These are phyloP conservation scores for Fagopyrum esculentum DNA, from an alignment of 148 eudicot species.

Conservation along the genomic window DNA sequence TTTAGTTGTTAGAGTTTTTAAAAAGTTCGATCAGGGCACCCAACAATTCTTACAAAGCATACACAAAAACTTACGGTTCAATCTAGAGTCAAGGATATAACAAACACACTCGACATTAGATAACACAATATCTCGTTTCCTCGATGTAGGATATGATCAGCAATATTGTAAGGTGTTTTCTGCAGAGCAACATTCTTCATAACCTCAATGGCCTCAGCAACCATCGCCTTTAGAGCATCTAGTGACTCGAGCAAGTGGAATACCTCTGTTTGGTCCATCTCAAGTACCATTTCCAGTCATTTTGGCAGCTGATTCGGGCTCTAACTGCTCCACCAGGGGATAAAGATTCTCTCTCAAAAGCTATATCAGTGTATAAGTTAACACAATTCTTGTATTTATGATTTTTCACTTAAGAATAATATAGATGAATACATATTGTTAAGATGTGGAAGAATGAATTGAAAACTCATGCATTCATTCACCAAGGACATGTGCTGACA, in stretches of 20 bases:
- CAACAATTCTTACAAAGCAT: too few relatives aligned
- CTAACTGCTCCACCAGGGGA: constrained; percentile 66
- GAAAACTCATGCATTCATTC: too few relatives aligned
- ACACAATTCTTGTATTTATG: too few relatives aligned
- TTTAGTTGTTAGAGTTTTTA: too few relatives aligned
- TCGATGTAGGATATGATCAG: too few relatives aligned
- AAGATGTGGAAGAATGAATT: too few relatives aligned
- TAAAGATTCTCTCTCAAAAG: constrained; percentile 68
- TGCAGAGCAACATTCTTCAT: constrained; percentile 53
- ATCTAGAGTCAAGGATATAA: too few relatives aligned
- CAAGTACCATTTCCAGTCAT: constrained; percentile 77
- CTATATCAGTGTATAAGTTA: constrained; percentile 19
- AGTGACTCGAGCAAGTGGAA: constrained; percentile 65
- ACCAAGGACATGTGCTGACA: too few relatives aligned
- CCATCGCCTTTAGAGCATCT: constrained; percentile 62
- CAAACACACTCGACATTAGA: too few relatives aligned
- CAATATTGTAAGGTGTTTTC: constrained; percentile 5
- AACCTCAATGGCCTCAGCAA: constrained; percentile 68
- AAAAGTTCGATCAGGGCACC: too few relatives aligned
- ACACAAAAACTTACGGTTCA: too few relatives aligned
- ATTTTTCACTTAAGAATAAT: neutral
- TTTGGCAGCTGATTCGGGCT: constrained; percentile 64
- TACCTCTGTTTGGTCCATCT: constrained; percentile 77
- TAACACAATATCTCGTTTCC: too few relatives aligned
- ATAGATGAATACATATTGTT: neutral